These are phyloP conservation scores for Eutypella sp. DNA, from an alignment of 2,329 filamentous ascomycete species.

Conservation along the genomic window DNA sequence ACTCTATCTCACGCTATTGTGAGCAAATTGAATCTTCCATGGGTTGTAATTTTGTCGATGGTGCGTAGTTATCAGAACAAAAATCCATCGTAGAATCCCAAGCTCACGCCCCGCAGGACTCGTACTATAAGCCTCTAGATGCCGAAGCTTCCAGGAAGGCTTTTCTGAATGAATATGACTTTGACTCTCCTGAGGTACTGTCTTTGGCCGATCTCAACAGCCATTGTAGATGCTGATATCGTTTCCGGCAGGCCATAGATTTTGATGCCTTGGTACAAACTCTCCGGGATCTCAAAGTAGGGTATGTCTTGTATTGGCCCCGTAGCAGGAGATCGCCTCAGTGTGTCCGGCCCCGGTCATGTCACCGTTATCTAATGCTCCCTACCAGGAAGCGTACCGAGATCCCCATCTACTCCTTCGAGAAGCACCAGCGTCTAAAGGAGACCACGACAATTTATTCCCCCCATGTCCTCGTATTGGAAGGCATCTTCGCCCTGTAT, in stretches of 20 bases:
- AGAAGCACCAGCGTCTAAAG: slow-evolving; percentile 75
- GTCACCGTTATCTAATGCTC: background rate
- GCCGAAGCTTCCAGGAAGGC: slow-evolving; percentile 74
- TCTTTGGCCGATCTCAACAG: slow-evolving; percentile 1
- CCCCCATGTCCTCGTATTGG: slow-evolving; percentile 88
- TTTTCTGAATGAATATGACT: slow-evolving; percentile 90
- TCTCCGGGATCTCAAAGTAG: slow-evolving; percentile 80
- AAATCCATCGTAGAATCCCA: slow-evolving; percentile 6
- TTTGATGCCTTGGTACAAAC: slow-evolving; percentile 83
- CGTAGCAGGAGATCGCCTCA: slow-evolving; percentile 1
- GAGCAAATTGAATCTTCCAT: slow-evolving; percentile 82
- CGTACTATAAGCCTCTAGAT: slow-evolving; percentile 89
- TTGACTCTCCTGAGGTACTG: slow-evolving; percentile 75
- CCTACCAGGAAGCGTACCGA: slow-evolving; percentile 70
- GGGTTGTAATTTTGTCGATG: slow-evolving; percentile 98
- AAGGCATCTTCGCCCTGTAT: slow-evolving; percentile 93
- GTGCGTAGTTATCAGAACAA: slow-evolving; percentile 42
- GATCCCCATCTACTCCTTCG: slow-evolving; percentile 92
- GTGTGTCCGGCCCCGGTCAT: too few relatives aligned
- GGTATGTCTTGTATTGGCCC: slow-evolving; percentile 50
- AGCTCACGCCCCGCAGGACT: slow-evolving; percentile 59
- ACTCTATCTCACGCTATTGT: slow-evolving; percentile 91
- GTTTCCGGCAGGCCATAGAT: slow-evolving; percentile 64
- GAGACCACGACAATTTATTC: slow-evolving; percentile 89
- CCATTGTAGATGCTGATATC: slow-evolving; percentile 16